Evolutionary conservation across 805 yeast genomes (phyloP).

Genomic region (Komagataella phaffii): DNA sequence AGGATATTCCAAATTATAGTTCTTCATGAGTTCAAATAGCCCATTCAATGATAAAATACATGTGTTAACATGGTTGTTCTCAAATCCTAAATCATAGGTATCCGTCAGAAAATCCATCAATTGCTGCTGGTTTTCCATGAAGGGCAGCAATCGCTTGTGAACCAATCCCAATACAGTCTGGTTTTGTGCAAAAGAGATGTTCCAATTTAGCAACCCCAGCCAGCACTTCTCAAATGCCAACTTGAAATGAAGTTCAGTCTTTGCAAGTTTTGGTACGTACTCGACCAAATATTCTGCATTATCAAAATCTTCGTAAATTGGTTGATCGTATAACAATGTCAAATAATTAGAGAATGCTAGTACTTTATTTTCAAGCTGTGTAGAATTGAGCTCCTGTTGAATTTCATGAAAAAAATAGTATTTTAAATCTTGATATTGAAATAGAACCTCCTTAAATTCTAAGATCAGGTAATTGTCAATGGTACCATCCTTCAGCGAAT

Average conservation of each 20-base stretch:
- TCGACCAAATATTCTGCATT: conserved; percentile 19
- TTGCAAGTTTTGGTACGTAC: conserved; percentile 31
- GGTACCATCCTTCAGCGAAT: conserved; percentile 29
- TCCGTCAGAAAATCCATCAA: conserved; percentile 92
- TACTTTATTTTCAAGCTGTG: conserved; percentile 3
- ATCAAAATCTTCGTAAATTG: conserved; percentile 20
- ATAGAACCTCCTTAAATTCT: conserved; percentile 46
- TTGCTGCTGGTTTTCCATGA: conserved; percentile 62
- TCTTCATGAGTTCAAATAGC: conserved; percentile 70
- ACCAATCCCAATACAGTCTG: conserved; percentile 55
- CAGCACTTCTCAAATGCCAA: conserved; percentile 59
- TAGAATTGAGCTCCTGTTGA: conserved; percentile 11
- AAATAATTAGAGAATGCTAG: conserved; percentile 24
- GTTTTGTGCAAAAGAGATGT: conserved; percentile 40
- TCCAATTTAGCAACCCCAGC: conserved; percentile 39
- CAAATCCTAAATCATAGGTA: conserved; percentile 42
- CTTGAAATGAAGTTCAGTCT: conserved; percentile 29
- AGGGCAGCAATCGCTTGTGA: conserved; percentile 79
- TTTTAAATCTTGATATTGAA: conserved; percentile 66
- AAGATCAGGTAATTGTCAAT: conserved; percentile 20
- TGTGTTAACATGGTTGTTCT: conserved; percentile 15
- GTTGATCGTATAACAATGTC: conserved; percentile 16
- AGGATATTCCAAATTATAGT: conserved; percentile 81
- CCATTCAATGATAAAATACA: conserved; percentile 75
- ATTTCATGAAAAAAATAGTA: conserved; percentile 41